These are phyloP conservation scores for Avena atlantica DNA, from an alignment of 176 grass and related monocot genomes.

Conservation along the genomic window DNA sequence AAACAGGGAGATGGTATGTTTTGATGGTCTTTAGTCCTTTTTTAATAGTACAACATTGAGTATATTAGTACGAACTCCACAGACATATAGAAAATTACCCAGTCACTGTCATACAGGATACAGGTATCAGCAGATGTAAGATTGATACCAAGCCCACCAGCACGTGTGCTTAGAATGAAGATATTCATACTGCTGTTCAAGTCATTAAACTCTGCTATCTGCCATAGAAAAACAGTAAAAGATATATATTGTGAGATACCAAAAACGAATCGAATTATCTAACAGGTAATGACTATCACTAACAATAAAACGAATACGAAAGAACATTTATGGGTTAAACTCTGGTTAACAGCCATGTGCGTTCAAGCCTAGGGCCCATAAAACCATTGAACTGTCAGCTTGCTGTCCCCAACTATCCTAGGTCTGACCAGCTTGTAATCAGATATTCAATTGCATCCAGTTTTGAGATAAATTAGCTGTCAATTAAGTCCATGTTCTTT, in stretches of 20 bases:
- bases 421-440: not conserved
- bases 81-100: conserved; percentile 57
- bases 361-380: not conserved
- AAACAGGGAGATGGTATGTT: conserved; percentile 1
- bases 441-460: not conserved
- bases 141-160: conserved; percentile 95
- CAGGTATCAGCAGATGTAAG: conserved; percentile 92
- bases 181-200: conserved; percentile 64
- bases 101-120: conserved; percentile 95
- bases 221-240: conserved; percentile 33
- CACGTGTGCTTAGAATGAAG: conserved; percentile 91
- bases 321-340: not conserved
- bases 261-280: not conserved
- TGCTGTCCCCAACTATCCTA: not conserved
- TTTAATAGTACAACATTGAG: not conserved
- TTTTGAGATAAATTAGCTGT: not conserved
- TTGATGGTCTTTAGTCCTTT: not conserved
- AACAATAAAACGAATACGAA: not conserved
- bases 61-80: not conserved
- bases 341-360: not conserved
- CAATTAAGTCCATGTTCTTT: not conserved
- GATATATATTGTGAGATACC: conserved; percentile 7
- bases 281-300: not conserved
- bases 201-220: conserved; percentile 94
- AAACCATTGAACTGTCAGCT: not conserved